Conservation (phyloP, 2,329 filamentous ascomycete genomes). For the Coniochaeta ligniaria region DNA sequence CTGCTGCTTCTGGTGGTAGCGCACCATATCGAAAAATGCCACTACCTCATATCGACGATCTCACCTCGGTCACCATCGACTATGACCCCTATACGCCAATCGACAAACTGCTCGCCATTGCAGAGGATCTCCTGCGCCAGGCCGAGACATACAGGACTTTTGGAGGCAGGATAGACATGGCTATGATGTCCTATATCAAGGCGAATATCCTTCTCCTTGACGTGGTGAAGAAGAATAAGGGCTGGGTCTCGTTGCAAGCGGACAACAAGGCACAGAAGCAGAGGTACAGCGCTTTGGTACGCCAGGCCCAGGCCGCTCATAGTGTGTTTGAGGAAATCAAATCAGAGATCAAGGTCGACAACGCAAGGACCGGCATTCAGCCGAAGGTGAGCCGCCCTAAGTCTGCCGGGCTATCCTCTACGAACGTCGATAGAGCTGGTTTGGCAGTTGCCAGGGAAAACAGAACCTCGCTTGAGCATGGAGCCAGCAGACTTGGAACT, state of each 20-base stretch:
- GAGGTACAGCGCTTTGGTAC: conserved; percentile 42
- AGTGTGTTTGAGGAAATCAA: conserved; percentile 51
- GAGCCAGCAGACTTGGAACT: conserved; percentile 5
- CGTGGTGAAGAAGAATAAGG: conserved; percentile 66
- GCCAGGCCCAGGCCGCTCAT: conserved; percentile 39
- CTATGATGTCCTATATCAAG: conserved; percentile 77
- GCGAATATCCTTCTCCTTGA: conserved; percentile 74
- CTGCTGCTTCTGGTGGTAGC: neutral
- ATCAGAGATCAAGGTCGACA: conserved; percentile 54
- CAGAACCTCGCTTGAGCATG: neutral
- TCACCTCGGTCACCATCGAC: conserved; percentile 37
- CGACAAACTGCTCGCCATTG: conserved; percentile 44
- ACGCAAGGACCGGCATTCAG: conserved; percentile 52
- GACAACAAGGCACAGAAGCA: conserved; percentile 41
- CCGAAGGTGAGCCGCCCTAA: conserved; percentile 23
- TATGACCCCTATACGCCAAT: conserved; percentile 42
- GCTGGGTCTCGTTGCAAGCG: conserved; percentile 58
- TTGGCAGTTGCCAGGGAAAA: neutral
- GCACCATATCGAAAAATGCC: conserved; percentile 19
- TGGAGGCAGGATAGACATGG: conserved; percentile 62
- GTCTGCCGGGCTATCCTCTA: neutral
- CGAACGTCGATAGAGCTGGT: neutral
- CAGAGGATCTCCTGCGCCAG: conserved; percentile 46
- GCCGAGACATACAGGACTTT: conserved; percentile 52
- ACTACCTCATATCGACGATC: conserved; percentile 47